These are phyloP conservation scores for Neonectria neomacrospora DNA, from an alignment of 2,329 filamentous ascomycete species.

Conservation along the genomic window DNA sequence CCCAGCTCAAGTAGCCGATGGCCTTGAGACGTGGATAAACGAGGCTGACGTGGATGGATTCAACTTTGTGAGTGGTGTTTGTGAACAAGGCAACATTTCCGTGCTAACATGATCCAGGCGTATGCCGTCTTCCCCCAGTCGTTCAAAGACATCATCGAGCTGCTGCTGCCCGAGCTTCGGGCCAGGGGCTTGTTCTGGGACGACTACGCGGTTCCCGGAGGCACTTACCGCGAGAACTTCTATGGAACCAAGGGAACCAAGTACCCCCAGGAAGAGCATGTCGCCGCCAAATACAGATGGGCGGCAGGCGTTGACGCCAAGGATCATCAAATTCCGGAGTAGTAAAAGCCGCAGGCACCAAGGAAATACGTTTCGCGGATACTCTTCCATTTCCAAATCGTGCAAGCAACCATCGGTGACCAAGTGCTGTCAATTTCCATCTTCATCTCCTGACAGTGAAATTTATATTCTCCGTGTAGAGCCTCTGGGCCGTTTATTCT, in stretches of 20 bases:
- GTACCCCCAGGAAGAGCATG: slow-evolving; percentile 62
- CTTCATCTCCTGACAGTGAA: no score
- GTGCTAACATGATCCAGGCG: slow-evolving; percentile 50
- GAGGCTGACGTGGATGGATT: slow-evolving; percentile 81
- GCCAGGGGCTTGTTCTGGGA: slow-evolving; percentile 68
- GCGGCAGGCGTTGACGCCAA: slow-evolving; percentile 34
- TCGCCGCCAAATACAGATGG: slow-evolving; percentile 62
- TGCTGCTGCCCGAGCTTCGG: slow-evolving; percentile 72
- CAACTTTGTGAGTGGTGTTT: slow-evolving; percentile 68
- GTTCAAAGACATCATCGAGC: slow-evolving; percentile 74
- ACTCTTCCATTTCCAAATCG: background rate
- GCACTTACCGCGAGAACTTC: slow-evolving; percentile 71
- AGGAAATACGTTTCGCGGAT: background rate
- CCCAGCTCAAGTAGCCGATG: slow-evolving; percentile 71
- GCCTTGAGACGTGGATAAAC: slow-evolving; percentile 72
- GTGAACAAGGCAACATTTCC: fast-evolving
- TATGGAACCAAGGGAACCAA: slow-evolving; percentile 62
- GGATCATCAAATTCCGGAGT: slow-evolving; percentile 36
- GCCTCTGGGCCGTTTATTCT: slow-evolving; percentile 29
- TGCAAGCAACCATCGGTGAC: background rate
- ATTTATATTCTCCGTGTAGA: slow-evolving; percentile 3
- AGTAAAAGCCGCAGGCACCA: background rate
- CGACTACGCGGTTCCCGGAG: slow-evolving; percentile 63
- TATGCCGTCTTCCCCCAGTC: slow-evolving; percentile 75
- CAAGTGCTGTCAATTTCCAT: background rate